Percentiles rank a stretch among this genome's conserved stretches.
Conservation (phyloP, 805 yeast genomes). For the Saccharomycopsis vini region DNA sequence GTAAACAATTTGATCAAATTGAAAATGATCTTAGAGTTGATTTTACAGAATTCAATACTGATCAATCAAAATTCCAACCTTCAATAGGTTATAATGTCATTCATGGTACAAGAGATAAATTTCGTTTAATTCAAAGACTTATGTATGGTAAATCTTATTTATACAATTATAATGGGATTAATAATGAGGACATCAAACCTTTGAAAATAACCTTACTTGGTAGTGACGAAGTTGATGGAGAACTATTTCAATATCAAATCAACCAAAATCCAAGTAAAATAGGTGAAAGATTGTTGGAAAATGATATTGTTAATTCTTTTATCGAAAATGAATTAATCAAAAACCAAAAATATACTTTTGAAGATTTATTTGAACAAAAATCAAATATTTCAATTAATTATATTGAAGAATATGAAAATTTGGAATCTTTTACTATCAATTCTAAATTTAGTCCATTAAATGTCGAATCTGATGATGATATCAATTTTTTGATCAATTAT, state of each 20-base stretch:
- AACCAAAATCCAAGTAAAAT: neutral
- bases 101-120: slow-evolving; percentile 2
- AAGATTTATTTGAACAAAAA: neutral
- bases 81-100: slow-evolving; percentile 8
- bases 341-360: neutral
- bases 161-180: slow-evolving; percentile 13
- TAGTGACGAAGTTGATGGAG: neutral
- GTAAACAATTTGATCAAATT: neutral
- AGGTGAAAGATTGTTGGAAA: slow-evolving; percentile 10
- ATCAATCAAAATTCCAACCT: slow-evolving; percentile 1
- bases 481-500: slow-evolving; percentile 4
- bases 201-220: slow-evolving; percentile 8
- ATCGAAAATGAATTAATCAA: slow-evolving; percentile 1
- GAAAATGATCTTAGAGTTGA: neutral
- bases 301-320: slow-evolving; percentile 1
- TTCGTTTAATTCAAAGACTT: slow-evolving; percentile 2
- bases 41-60: neutral
- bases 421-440: no score
- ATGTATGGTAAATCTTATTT: slow-evolving; percentile 9
- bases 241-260: neutral
- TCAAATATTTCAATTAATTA: neutral
- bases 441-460: neutral
- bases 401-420: slow-evolving; percentile 2
- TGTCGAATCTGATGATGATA: neutral
- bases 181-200: slow-evolving; percentile 6